phyloP scores from a whole-genome alignment of 306 rosid species.

The Cucumis hystrix region DNA sequence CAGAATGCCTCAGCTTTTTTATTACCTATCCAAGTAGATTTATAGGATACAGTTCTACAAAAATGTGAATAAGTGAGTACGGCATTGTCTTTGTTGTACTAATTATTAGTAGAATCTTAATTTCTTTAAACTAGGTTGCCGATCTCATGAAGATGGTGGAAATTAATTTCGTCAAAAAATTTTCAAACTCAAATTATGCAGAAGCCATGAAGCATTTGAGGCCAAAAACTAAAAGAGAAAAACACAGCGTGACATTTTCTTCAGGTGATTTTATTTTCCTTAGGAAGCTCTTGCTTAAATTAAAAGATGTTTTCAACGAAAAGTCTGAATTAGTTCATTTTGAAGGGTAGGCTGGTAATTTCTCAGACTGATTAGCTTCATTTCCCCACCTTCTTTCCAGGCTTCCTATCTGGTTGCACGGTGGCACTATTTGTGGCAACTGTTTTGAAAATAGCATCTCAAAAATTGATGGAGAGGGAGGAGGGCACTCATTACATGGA shows the following conservation, averaged over 20 bases:
- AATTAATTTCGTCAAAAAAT: conserved; percentile 34
- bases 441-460: conserved; percentile 25
- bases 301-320: neutral
- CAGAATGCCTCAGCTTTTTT: neutral
- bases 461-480: conserved; percentile 14
- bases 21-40: neutral
- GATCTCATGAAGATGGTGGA: conserved; percentile 35
- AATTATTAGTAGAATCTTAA: neutral
- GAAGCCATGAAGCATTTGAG: conserved; percentile 40
- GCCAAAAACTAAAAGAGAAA: conserved; percentile 42
- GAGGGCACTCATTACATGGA: conserved; percentile 40
- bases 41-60: neutral
- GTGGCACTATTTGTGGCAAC: conserved; percentile 33
- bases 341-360: neutral
- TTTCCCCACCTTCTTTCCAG: conserved; percentile 12
- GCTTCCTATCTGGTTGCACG: conserved; percentile 55
- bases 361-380: neutral
- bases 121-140: conserved; percentile 13
- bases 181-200: conserved; percentile 45
- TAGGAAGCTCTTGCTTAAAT: neutral
- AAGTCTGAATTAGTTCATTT: neutral
- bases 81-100: neutral
- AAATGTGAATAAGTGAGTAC: neutral
- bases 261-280: conserved; percentile 25
- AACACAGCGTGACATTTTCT: conserved; percentile 41